phyloP scores from a whole-genome alignment of 108 stramenopile species.

The Discostella stelligeroides region DNA sequence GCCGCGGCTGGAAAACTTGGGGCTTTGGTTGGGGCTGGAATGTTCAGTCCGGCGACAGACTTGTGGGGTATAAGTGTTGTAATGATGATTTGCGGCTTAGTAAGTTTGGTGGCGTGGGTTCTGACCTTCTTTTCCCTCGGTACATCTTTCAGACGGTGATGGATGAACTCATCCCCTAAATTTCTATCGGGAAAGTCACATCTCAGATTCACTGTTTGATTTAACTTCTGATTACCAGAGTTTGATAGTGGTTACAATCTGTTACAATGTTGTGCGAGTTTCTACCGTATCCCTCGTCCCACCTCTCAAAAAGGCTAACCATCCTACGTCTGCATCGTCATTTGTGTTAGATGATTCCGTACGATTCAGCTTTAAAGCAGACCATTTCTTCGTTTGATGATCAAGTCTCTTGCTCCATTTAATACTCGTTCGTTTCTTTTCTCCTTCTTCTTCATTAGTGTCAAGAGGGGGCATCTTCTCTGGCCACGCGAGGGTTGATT shows the following conservation, averaged over 20 bases:
- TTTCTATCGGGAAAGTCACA: too few species aligned
- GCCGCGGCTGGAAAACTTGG: constrained; percentile 86
- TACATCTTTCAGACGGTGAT: background rate
- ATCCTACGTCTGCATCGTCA: background rate
- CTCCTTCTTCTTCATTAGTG: background rate
- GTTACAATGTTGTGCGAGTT: background rate
- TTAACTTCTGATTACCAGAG: too few species aligned
- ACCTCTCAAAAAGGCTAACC: constrained; percentile 18
- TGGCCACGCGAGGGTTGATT: background rate
- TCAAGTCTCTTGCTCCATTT: constrained; percentile 10
- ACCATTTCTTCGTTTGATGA: constrained; percentile 12
- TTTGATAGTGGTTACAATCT: background rate
- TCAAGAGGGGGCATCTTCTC: background rate
- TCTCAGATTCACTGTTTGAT: too few species aligned
- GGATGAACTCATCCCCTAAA: too few species aligned
- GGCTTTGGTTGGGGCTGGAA: constrained; percentile 69
- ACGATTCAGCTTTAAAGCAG: background rate
- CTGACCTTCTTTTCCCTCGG: constrained; percentile 58
- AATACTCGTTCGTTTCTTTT: constrained; percentile 1
- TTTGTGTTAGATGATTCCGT: background rate
- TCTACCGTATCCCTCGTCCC: background rate
- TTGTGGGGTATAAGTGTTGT: constrained; percentile 61
- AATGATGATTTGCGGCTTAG: constrained; percentile 71
- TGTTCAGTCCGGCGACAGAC: constrained; percentile 75
- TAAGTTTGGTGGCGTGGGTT: constrained; percentile 63